Evolutionary conservation across 345 rosid species (phyloP).

Genomic region (Hypericum perforatum): DNA sequence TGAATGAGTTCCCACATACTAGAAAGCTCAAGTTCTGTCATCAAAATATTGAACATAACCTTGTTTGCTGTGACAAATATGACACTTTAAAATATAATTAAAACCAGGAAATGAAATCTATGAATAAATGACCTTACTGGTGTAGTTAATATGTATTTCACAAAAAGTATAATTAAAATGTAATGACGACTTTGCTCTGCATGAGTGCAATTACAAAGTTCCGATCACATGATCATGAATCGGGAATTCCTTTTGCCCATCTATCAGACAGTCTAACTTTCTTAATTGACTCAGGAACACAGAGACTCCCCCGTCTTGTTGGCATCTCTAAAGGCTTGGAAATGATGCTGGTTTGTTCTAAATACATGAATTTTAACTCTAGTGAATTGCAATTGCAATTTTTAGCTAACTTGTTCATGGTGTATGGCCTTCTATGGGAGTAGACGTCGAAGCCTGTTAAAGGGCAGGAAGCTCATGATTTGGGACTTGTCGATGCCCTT

Average conservation of each 20-base stretch:
- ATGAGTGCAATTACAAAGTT: no score
- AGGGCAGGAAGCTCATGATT: slow-evolving; percentile 1
- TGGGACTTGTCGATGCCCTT: slow-evolving; percentile 7
- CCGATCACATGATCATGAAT: neutral
- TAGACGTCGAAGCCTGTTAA: slow-evolving; percentile 11
- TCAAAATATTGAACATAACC: no score
- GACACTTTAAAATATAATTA: no score
- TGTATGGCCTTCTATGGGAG: neutral
- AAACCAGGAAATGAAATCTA: no score
- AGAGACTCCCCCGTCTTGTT: slow-evolving; percentile 98
- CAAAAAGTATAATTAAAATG: no score
- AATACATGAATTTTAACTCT: slow-evolving; percentile 9
- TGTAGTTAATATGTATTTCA: no score
- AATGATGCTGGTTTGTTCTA: slow-evolving; percentile 79
- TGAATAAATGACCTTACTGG: no score
- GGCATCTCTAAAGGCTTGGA: slow-evolving; percentile 87
- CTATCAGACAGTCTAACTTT: slow-evolving; percentile 5
- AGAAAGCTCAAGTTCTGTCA: no score
- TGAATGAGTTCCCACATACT: no score
- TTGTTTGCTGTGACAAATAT: no score
- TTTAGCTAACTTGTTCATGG: no score
- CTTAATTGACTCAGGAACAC: slow-evolving; percentile 64
- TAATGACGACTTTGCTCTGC: no score
- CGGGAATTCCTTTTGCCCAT: slow-evolving; percentile 10
- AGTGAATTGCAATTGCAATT: slow-evolving; percentile 8